These are phyloP conservation scores for Fonsecaea multimorphosa DNA, from an alignment of 2,329 filamentous ascomycete species.

Conservation along the genomic window DNA sequence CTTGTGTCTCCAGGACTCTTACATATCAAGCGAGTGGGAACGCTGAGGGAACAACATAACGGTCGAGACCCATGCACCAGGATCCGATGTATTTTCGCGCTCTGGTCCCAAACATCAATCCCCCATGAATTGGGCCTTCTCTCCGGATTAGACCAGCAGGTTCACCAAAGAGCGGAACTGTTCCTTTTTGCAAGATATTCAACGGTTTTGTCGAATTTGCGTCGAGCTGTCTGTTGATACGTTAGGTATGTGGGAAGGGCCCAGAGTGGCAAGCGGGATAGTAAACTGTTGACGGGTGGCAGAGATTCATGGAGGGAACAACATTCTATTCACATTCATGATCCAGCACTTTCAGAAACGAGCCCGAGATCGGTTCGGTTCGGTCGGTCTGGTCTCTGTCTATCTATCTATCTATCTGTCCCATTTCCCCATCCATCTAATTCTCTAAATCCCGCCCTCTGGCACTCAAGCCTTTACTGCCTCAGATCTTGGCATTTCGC, in stretches of 20 bases:
- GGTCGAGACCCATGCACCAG: neutral
- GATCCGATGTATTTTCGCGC: neutral
- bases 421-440: neutral
- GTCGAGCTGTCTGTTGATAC: too few species aligned
- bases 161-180: neutral
- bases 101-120: neutral
- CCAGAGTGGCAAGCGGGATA: neutral
- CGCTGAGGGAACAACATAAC: neutral
- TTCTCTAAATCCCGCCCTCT: too few species aligned
- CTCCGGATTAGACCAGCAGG: neutral
- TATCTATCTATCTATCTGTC: neutral
- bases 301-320: neutral
- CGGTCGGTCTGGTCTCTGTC: neutral
- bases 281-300: neutral
- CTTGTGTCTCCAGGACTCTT: neutral
- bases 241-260: too few species aligned
- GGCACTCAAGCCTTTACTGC: too few species aligned
- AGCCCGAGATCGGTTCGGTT: neutral
- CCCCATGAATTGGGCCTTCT: neutral
- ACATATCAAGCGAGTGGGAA: neutral
- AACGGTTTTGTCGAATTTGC: too few species aligned
- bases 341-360: neutral
- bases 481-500: constrained; percentile 36
- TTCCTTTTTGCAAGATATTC: neutral
- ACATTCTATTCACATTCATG: neutral